A percentile compares a stretch with the other conserved stretches of the same genome.
Evolutionary conservation across 352 stramenopile genomes (phyloP).

Genomic region (Phytopythium vexans): DNA sequence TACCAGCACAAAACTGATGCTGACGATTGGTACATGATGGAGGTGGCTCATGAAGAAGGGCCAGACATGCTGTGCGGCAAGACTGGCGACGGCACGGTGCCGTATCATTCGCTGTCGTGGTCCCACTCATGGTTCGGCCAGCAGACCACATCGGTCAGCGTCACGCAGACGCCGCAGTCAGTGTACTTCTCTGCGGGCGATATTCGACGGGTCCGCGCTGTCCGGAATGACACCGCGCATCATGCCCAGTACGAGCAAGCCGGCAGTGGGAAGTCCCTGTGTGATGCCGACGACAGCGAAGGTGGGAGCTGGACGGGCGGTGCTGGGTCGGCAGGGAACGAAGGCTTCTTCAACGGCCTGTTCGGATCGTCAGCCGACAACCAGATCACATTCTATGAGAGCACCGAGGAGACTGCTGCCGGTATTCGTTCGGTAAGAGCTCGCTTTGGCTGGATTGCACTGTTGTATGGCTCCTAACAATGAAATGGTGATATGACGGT

Average conservation of each 20-base stretch:
- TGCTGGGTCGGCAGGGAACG: constrained; percentile 1
- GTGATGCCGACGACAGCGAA: constrained; percentile 13
- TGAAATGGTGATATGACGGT: background rate
- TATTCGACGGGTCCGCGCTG: constrained; percentile 46
- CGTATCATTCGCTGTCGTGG: constrained; percentile 80
- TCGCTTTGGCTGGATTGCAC: background rate
- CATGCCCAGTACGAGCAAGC: constrained; percentile 61
- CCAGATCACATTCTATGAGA: constrained; percentile 79
- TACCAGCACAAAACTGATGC: constrained; percentile 51
- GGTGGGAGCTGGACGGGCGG: constrained; percentile 3
- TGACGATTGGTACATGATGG: constrained; percentile 63
- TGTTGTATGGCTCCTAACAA: background rate
- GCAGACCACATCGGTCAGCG: constrained; percentile 35
- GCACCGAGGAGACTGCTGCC: constrained; percentile 25
- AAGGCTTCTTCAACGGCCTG: constrained; percentile 58
- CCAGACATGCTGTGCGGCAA: constrained; percentile 54
- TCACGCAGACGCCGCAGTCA: constrained; percentile 70
- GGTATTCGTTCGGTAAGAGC: constrained; percentile 26
- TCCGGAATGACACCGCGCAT: constrained; percentile 36
- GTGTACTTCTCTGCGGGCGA: constrained; percentile 68
- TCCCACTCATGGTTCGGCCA: constrained; percentile 72
- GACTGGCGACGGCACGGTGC: constrained; percentile 69
- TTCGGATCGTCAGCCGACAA: constrained; percentile 49
- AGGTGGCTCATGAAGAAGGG: constrained; percentile 47
- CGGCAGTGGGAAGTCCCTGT: constrained; percentile 39